Conservation (phyloP, 495 filamentous ascomycete genomes). For the Parachaetomium inaequale region DNA sequence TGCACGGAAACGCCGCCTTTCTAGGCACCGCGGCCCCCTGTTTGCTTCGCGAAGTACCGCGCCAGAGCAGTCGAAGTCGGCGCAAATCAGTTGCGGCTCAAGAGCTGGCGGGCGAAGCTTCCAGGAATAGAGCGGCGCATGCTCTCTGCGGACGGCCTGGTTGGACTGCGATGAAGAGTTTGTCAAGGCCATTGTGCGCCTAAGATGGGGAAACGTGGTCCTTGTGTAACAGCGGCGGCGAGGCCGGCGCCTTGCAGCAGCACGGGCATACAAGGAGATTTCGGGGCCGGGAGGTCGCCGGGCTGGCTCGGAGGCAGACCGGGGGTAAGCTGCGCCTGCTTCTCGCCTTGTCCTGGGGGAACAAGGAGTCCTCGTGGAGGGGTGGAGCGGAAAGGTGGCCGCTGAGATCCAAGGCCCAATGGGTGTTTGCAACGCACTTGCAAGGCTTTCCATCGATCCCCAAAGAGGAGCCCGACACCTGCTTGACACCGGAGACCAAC, state of each 20-base stretch:
- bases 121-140: neutral
- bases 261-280: neutral
- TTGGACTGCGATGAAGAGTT: neutral
- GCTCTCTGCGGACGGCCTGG: neutral
- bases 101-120: neutral
- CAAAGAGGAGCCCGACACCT: neutral
- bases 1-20: neutral
- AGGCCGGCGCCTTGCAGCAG: neutral
- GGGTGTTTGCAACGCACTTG: neutral
- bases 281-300: neutral
- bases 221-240: neutral
- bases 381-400: neutral
- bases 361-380: neutral
- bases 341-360: neutral
- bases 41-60: neutral
- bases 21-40: neutral
- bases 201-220: neutral
- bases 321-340: neutral
- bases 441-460: neutral
- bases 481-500: neutral
- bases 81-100: neutral
- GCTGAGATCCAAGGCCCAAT: too few species aligned
- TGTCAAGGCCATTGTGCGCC: constrained; percentile 3
- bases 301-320: neutral
- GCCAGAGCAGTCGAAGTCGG: neutral